Conservation (phyloP, 495 filamentous ascomycete genomes). For the Tetracladium marchalianum region DNA sequence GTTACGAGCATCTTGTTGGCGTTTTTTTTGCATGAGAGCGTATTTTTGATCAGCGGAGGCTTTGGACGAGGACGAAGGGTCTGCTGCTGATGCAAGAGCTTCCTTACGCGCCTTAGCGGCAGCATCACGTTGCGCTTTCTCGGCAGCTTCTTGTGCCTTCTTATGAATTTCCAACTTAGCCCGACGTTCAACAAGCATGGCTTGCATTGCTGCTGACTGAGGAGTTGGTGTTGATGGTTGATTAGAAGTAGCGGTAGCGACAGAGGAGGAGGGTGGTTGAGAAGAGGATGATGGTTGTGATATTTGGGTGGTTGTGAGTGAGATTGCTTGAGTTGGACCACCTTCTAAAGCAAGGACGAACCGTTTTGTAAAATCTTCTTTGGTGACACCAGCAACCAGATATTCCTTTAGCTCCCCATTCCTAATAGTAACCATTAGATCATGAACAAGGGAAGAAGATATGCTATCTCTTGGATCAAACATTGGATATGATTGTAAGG, state of each 20-base stretch:
- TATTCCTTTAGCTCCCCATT: conserved; percentile 56
- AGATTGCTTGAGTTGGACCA: neutral
- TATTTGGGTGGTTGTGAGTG: neutral
- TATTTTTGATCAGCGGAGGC: conserved; percentile 27
- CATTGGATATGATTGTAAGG: too few relatives aligned
- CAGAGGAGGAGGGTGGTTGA: neutral
- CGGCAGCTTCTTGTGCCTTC: conserved; percentile 10
- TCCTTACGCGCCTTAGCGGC: conserved; percentile 7
- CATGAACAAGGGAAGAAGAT: neutral
- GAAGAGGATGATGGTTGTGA: neutral
- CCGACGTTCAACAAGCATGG: conserved; percentile 5
- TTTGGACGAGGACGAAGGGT: conserved; percentile 23
- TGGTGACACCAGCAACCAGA: conserved; percentile 45
- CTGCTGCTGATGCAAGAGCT: conserved; percentile 16
- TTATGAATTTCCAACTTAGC: conserved; percentile 9
- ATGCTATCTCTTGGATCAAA: too few relatives aligned
- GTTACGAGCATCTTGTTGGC: conserved; percentile 42
- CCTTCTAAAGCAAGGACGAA: conserved; percentile 29
- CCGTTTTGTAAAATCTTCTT: conserved; percentile 46
- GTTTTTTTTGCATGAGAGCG: conserved; percentile 29
- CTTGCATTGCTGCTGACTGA: neutral
- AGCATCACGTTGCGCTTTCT: conserved; percentile 7
- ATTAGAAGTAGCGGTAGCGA: neutral
- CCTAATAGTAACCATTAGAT: conserved; percentile 21
- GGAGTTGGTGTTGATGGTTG: neutral